Evolutionary conservation across 495 filamentous ascomycete species (phyloP).

Genomic region (Penicillium canariense): DNA sequence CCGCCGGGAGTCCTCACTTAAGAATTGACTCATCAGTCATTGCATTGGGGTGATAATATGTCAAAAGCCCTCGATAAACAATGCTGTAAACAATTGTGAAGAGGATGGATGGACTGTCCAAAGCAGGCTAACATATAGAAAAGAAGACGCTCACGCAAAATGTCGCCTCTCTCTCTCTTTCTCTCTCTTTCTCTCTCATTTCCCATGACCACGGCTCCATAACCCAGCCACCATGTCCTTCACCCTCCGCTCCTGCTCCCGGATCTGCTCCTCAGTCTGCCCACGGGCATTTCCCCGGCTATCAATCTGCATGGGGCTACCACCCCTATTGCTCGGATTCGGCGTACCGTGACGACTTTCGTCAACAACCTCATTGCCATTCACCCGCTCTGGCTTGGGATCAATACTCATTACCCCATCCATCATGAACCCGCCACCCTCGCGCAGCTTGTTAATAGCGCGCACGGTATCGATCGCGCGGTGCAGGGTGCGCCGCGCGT

Average conservation of each 20-base stretch:
- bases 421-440: conserved; percentile 79
- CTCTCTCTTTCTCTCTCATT: conserved; percentile 23
- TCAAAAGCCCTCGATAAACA: neutral
- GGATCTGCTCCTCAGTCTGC: conserved; percentile 64
- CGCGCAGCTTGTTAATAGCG: conserved; percentile 95
- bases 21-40: conserved; percentile 6
- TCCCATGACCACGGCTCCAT: conserved; percentile 46
- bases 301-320: conserved; percentile 49
- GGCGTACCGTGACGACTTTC: conserved; percentile 27
- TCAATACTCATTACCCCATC: conserved; percentile 68
- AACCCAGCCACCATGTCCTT: conserved; percentile 59
- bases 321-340: neutral
- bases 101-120: neutral
- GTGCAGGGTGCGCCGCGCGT: conserved; percentile 88
- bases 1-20: neutral
- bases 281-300: conserved; percentile 57
- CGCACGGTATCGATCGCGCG: conserved; percentile 96
- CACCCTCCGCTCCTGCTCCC: conserved; percentile 58
- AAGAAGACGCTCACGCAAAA: neutral
- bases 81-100: neutral
- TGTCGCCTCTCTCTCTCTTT: too few species aligned
- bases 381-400: conserved; percentile 55
- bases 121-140: neutral
- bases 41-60: conserved; percentile 9
- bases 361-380: conserved; percentile 41